These are phyloP conservation scores for Persicaria tinctoria DNA, from an alignment of 148 eudicot species.

Conservation along the genomic window DNA sequence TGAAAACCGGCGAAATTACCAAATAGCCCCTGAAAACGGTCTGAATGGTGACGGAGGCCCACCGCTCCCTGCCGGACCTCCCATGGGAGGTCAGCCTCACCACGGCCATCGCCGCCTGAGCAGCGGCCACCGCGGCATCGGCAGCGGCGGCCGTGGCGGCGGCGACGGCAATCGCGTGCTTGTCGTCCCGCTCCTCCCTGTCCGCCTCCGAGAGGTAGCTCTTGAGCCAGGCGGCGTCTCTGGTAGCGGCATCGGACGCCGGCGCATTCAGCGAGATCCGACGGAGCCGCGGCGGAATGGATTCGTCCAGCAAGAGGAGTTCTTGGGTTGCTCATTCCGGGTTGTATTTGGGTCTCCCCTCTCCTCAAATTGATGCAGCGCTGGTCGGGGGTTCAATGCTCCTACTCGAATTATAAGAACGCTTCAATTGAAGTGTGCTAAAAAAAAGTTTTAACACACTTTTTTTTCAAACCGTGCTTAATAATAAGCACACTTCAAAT, in stretches of 20 bases:
- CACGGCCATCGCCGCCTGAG: constrained; percentile 88
- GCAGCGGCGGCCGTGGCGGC: constrained; percentile 87
- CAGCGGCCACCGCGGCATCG: constrained; percentile 86
- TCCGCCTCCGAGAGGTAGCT: constrained; percentile 33
- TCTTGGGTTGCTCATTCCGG: no score
- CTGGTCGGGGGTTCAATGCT: no score
- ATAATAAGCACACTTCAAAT: no score
- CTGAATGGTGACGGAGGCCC: constrained; percentile 72
- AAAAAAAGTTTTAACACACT: no score
- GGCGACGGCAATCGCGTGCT: constrained; percentile 84
- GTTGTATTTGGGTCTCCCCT: no score
- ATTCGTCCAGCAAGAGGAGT: no score
- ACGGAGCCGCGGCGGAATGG: not conserved
- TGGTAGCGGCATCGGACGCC: not conserved
- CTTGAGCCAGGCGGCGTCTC: constrained; percentile 38
- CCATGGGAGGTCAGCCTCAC: constrained; percentile 65
- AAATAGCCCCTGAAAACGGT: constrained; percentile 65
- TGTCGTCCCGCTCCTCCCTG: constrained; percentile 43
- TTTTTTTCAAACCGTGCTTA: no score
- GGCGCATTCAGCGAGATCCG: constrained; percentile 17
- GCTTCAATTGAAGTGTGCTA: no score
- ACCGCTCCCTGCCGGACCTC: constrained; percentile 30
- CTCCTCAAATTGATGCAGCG: no score
- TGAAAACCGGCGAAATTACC: constrained; percentile 28
- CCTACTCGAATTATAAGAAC: no score